Evolutionary conservation across 208 protist species (phyloP).

Genomic region (Acanthamoeba culbertsoni): DNA sequence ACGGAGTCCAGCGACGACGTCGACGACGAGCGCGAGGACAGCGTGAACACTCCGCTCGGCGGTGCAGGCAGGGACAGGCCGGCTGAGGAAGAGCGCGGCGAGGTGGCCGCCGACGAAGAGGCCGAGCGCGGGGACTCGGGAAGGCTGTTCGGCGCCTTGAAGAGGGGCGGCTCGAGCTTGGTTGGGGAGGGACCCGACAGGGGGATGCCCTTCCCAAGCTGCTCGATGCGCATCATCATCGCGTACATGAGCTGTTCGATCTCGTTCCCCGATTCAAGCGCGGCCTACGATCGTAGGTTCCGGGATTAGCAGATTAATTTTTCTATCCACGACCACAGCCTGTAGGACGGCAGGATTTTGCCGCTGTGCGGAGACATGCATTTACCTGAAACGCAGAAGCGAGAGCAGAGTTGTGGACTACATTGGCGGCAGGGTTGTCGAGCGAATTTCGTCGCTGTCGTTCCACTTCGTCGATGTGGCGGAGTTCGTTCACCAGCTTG

Average conservation of each 20-base stretch:
- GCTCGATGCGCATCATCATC: not conserved
- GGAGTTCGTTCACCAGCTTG: not conserved
- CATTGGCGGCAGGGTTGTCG: not conserved
- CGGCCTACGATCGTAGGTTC: not conserved
- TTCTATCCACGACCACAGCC: too few species aligned
- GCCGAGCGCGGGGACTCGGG: not conserved
- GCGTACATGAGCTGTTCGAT: slow-evolving; percentile 12
- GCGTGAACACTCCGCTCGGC: not conserved
- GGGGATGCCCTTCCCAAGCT: not conserved
- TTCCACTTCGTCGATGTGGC: not conserved
- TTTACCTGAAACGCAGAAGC: not conserved
- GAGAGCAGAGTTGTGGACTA: not conserved
- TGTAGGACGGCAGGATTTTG: too few species aligned
- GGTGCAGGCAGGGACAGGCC: too few species aligned
- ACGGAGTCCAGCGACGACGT: not conserved
- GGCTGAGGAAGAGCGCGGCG: not conserved
- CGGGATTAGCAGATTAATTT: not conserved
- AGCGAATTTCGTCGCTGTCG: not conserved
- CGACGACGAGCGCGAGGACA: not conserved
- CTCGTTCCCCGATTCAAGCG: not conserved
- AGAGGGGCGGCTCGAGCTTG: not conserved
- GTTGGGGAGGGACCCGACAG: not conserved
- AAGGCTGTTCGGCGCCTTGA: not conserved
- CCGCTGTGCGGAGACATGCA: not conserved
- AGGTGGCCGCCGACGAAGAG: not conserved